A percentile compares a stretch with the other conserved stretches of the same genome.
Evolutionary conservation across 495 filamentous ascomycete genomes (phyloP).

Genomic region (Talaromyces stipitatus): DNA sequence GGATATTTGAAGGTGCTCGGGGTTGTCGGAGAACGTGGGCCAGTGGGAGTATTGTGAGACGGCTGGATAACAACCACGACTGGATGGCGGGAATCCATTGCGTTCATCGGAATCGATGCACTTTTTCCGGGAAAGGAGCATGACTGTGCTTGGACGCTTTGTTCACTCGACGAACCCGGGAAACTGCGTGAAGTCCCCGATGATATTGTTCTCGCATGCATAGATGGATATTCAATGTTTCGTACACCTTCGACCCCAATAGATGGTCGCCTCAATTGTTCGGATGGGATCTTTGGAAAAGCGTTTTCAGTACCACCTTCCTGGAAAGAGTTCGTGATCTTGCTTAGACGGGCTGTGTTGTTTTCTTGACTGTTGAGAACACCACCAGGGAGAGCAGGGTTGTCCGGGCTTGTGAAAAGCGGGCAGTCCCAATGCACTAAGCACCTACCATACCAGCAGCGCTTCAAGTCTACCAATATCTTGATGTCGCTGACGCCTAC

Average conservation of each 20-base stretch:
- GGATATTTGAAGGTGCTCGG: constrained; percentile 22
- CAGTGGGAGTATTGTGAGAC: constrained; percentile 13
- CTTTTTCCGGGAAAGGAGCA: constrained; percentile 73
- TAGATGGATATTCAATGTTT: not conserved
- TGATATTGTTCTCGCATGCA: constrained; percentile 38
- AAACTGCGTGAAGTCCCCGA: constrained; percentile 36
- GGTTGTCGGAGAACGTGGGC: constrained; percentile 22
- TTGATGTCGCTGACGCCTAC: constrained; percentile 72
- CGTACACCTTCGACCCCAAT: not conserved
- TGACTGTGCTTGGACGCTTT: constrained; percentile 61
- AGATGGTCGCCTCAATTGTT: not conserved
- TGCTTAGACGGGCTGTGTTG: constrained; percentile 19
- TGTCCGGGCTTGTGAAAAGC: constrained; percentile 54
- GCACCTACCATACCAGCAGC: constrained; percentile 93
- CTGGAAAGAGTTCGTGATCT: constrained; percentile 39
- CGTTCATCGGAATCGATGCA: constrained; percentile 30
- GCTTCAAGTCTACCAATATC: constrained; percentile 88
- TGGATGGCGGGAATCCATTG: constrained; percentile 54
- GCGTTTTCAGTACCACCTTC: constrained; percentile 20
- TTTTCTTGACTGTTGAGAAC: constrained; percentile 50
- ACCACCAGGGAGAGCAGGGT: constrained; percentile 70
- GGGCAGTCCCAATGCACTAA: constrained; percentile 77
- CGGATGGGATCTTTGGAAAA: constrained; percentile 20
- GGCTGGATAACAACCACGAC: constrained; percentile 26
- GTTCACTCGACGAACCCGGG: constrained; percentile 44